Conservation (phyloP, 768 basidiomycete genomes). For the Boletus patriciae region DNA sequence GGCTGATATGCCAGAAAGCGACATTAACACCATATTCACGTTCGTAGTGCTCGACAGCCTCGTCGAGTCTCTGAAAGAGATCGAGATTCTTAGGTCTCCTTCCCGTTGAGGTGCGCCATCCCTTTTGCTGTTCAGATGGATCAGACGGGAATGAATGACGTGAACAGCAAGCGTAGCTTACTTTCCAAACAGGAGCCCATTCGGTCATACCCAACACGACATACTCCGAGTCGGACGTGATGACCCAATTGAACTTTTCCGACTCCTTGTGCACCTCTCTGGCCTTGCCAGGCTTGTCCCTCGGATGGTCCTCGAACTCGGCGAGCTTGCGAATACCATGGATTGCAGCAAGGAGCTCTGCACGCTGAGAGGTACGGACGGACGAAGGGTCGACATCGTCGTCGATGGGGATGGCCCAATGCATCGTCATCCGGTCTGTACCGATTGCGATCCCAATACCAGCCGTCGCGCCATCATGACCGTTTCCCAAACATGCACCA, state of each 20-base stretch:
- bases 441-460: constrained; percentile 36
- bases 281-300: too few relatives aligned
- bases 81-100: constrained; percentile 4
- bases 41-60: not conserved
- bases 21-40: not conserved
- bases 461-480: constrained; percentile 22
- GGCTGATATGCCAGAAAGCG: constrained; percentile 1
- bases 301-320: not conserved
- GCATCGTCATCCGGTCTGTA: not conserved
- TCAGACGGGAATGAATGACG: not conserved
- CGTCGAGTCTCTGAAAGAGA: constrained; percentile 1
- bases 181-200: constrained; percentile 4
- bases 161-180: not conserved
- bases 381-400: constrained; percentile 21
- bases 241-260: not conserved
- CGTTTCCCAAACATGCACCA: constrained; percentile 36
- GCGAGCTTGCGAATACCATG: constrained; percentile 23
- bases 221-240: not conserved
- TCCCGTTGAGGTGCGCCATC: not conserved
- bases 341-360: constrained; percentile 36
- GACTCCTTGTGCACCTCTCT: not conserved
- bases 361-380: constrained; percentile 33
- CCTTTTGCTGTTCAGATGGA: not conserved
- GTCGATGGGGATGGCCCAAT: constrained; percentile 28
- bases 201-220: constrained; percentile 3